A percentile compares a stretch with the other conserved stretches of the same genome.
Evolutionary conservation across 2,329 filamentous ascomycete species (phyloP).

Genomic region (Monilinia polystroma): DNA sequence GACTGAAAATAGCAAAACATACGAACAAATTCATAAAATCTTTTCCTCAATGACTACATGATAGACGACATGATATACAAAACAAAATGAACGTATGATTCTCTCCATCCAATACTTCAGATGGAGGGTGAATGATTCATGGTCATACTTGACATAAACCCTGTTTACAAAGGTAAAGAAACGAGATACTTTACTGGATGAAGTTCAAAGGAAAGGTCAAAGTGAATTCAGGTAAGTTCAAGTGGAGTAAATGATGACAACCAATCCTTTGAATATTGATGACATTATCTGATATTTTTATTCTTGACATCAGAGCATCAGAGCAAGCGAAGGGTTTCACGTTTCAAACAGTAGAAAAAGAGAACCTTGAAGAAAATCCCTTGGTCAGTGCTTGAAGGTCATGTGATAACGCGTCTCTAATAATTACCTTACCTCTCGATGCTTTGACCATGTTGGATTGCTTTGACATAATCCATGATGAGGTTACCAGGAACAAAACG

Average conservation of each 20-base stretch:
- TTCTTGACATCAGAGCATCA: no score
- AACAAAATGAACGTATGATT: background rate
- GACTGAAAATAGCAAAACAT: background rate
- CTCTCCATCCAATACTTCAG: background rate
- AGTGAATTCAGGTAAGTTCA: background rate
- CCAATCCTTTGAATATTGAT: slow-evolving; percentile 13
- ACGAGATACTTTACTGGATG: background rate
- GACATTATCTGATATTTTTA: background rate
- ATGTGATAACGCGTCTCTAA: background rate
- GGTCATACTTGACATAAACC: slow-evolving; percentile 1
- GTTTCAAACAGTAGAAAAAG: background rate
- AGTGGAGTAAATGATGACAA: background rate
- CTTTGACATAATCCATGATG: no score
- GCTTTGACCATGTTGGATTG: no score
- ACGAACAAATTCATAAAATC: background rate
- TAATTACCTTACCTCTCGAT: background rate
- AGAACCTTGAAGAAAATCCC: background rate
- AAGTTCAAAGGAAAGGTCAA: background rate
- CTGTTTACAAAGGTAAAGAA: background rate
- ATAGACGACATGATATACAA: no score
- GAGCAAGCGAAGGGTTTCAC: background rate
- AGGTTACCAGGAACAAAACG: background rate
- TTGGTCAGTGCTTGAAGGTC: background rate
- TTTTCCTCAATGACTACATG: background rate
- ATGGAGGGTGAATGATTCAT: slow-evolving; percentile 1